Evolutionary conservation across 2,329 filamentous ascomycete genomes (phyloP), one percentile per base, ranked within the genome.

Genomic region (Shiraia bambusicola): DNA sequence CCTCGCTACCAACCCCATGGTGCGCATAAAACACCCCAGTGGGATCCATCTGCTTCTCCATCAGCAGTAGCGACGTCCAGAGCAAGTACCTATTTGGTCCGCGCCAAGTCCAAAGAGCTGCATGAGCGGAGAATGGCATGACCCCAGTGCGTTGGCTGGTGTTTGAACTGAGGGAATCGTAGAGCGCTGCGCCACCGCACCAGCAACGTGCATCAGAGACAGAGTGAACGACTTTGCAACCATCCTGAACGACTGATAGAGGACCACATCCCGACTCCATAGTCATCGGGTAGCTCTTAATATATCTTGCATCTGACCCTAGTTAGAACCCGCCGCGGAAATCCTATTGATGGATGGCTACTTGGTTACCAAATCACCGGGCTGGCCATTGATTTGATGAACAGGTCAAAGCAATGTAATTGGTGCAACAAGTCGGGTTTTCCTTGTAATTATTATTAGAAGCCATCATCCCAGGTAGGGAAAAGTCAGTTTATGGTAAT

Each of bases 61-160:
- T 56, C 50, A 3, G 66, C 60, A 16, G 60, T 65, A 1, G 65
- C 61, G 3, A 64, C 53, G 40, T 73, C 63, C 24, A 65, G 67
- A 31, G 63, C 59, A 4, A 66, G 47, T 11, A 72, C 59, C n/a
- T n/a, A n/a, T n/a, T 28, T 66, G 67, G 36, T 73, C 63, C 7
- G 61, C 42, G 1, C 56, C 62, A n/a, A 65, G 45, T 19, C 65
- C 65, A 46, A 74, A 76, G 27, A 74, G 57, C 38, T 70, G 69
- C 34, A 73, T 74, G 25, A 82, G 52, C 2, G 77, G 77, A 10
- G 72, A 75, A 59, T 82, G 77, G 0, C n/a, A n/a, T n/a, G n/a
- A n/a, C n/a, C n/a, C n/a, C n/a, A n/a, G n/a, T n/a, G n/a, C n/a
- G n/a, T n/a, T n/a, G n/a, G 60, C 61, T 27, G 61, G 59, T 14